phyloP scores from a whole-genome alignment of 176 grass and related monocot genomes.

The Eremochloa ophiuroides region DNA sequence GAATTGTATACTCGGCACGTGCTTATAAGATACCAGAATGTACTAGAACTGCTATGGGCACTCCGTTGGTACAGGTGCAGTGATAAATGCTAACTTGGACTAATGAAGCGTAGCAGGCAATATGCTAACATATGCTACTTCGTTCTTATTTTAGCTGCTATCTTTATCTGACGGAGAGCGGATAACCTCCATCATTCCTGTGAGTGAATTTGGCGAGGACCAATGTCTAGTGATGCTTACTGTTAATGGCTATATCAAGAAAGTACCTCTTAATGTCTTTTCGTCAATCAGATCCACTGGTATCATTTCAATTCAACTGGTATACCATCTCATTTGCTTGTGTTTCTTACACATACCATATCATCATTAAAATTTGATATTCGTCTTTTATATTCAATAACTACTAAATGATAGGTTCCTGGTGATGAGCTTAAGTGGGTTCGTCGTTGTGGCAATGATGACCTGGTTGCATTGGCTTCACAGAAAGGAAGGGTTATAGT shows the following conservation, averaged over 20 bases:
- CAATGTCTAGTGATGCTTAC: slow-evolving; percentile 94
- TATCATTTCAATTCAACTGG: slow-evolving; percentile 97
- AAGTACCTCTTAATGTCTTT: slow-evolving; percentile 86
- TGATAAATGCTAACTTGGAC: slow-evolving; percentile 5
- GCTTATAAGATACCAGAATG: slow-evolving; percentile 94
- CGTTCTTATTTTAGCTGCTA: slow-evolving; percentile 57
- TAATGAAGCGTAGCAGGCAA: slow-evolving; percentile 5
- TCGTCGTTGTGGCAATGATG: slow-evolving; percentile 65
- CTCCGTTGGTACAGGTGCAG: slow-evolving; percentile 81
- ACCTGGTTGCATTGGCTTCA: slow-evolving; percentile 88
- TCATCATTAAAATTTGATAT: not conserved
- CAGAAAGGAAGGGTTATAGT: slow-evolving; percentile 90
- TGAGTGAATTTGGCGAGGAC: slow-evolving; percentile 82
- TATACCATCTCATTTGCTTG: slow-evolving; percentile 33
- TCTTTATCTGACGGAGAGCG: slow-evolving; percentile 81
- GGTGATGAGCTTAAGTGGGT: slow-evolving; percentile 94
- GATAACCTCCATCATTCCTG: slow-evolving; percentile 95
- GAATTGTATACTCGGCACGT: slow-evolving; percentile 89
- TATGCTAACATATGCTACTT: slow-evolving; percentile 21
- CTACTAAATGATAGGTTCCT: slow-evolving; percentile 49
- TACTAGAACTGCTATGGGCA: slow-evolving; percentile 79
- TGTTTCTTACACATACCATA: slow-evolving; percentile 1
- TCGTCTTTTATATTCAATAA: slow-evolving; percentile 1
- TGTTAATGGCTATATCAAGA: slow-evolving; percentile 85
- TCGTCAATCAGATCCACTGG: slow-evolving; percentile 73